phyloP scores from a whole-genome alignment of 2,329 filamentous ascomycete genomes.

The Bimuria novae-zelandiae region DNA sequence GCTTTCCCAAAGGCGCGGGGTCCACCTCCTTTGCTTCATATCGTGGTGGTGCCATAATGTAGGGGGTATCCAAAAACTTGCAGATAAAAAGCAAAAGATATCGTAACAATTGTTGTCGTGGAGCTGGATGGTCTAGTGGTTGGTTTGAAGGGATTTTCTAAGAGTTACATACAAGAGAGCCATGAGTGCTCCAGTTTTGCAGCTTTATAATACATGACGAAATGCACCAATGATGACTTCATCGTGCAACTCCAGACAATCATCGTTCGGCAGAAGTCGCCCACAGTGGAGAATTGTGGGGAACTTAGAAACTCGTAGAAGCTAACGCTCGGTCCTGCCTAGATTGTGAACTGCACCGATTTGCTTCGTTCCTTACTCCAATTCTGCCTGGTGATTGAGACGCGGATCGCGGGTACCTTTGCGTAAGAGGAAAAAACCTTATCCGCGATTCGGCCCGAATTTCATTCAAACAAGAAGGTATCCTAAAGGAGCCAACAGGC shows the following conservation, averaged over 20 bases:
- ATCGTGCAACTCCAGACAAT: neutral
- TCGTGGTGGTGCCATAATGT: slow-evolving; percentile 45
- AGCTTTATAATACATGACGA: slow-evolving; percentile 4
- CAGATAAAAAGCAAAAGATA: too few species aligned
- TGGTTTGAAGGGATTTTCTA: neutral
- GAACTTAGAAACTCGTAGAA: too few species aligned
- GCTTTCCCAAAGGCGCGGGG: slow-evolving; percentile 47
- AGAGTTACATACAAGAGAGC: neutral
- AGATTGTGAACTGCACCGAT: too few species aligned
- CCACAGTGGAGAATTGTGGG: neutral
- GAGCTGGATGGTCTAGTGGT: neutral
- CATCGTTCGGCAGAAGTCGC: slow-evolving; percentile 1
- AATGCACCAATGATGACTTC: neutral
- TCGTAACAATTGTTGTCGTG: neutral
- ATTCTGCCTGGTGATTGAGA: too few species aligned
- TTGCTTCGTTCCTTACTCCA: too few species aligned
- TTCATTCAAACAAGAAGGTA: too few species aligned
- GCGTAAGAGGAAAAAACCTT: too few species aligned
- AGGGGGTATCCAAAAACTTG: too few species aligned
- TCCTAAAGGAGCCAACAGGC: too few species aligned
- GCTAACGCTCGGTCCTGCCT: too few species aligned
- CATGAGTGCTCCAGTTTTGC: neutral
- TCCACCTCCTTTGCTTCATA: slow-evolving; percentile 49
- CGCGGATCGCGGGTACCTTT: too few species aligned
- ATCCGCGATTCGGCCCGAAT: too few species aligned